A percentile compares a stretch with the other conserved stretches of the same genome.
phyloP scores from a whole-genome alignment of 1,284 basidiomycete species.

The Caloboletus inedulis region DNA sequence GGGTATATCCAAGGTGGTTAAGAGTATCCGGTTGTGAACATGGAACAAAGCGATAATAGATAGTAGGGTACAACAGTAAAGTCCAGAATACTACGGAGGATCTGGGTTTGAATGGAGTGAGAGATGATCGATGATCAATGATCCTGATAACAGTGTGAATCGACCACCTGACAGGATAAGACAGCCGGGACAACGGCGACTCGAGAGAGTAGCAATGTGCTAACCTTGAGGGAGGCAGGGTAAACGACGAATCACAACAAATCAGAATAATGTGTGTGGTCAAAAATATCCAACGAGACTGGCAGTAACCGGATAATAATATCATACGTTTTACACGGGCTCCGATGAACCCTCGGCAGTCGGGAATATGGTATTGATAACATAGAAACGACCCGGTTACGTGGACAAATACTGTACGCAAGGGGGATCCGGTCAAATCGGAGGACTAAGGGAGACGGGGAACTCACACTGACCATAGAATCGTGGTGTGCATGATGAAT shows the following conservation, averaged over 20 bases:
- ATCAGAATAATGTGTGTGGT: slow-evolving; percentile 3
- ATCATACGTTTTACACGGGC: slow-evolving; percentile 26
- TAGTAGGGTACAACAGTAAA: slow-evolving; percentile 13
- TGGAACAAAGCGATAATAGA: slow-evolving; percentile 3
- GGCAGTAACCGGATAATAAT: slow-evolving; percentile 21
- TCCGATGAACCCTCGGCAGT: slow-evolving; percentile 7
- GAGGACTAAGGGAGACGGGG: not conserved
- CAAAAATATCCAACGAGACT: slow-evolving; percentile 13
- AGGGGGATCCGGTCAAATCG: slow-evolving; percentile 16
- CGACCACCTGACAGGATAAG: slow-evolving; percentile 9
- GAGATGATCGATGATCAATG: too few species aligned
- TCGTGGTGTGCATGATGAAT: slow-evolving; percentile 16
- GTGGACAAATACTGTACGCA: slow-evolving; percentile 27
- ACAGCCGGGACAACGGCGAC: slow-evolving; percentile 4
- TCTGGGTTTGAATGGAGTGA: slow-evolving; percentile 11
- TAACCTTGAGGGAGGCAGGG: slow-evolving; percentile 3
- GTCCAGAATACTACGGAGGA: slow-evolving; percentile 12
- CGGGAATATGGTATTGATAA: slow-evolving; percentile 33
- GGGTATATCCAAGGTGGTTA: slow-evolving; percentile 86
- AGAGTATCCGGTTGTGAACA: slow-evolving; percentile 65
- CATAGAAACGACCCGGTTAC: slow-evolving; percentile 20
- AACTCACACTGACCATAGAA: slow-evolving; percentile 15
- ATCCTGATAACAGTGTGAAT: slow-evolving; percentile 10
- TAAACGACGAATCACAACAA: slow-evolving; percentile 3
- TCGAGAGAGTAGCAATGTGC: slow-evolving; percentile 25